phyloP scores from a whole-genome alignment of 164 flowering plant species.

The Umbilicus rupestris region DNA sequence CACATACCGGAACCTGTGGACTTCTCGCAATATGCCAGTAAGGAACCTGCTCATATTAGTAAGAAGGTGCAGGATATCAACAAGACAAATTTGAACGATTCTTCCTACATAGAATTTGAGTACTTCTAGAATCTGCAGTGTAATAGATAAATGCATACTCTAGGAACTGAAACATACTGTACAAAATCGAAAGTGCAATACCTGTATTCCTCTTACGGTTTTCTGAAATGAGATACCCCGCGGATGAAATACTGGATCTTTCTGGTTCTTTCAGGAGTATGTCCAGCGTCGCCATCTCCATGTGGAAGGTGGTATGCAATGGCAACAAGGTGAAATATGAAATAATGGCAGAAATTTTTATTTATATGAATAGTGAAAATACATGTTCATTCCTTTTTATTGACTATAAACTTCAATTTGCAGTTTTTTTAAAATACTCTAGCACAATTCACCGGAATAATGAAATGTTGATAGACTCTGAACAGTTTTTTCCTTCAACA shows the following conservation, averaged over 20 bases:
- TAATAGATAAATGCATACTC: not conserved
- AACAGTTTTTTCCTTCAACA: conserved; percentile 82
- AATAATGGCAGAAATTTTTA: not conserved
- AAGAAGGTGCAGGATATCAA: not conserved
- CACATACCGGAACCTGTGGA: not conserved
- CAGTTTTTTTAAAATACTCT: conserved; percentile 24
- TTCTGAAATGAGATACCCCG: not conserved
- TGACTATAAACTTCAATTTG: no score
- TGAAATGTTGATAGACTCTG: conserved; percentile 89
- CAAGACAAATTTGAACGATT: not conserved
- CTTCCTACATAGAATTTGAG: not conserved
- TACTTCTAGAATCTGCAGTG: not conserved
- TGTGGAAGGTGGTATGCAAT: not conserved
- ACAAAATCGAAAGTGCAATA: not conserved
- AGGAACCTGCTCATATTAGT: not conserved
- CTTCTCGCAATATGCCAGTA: not conserved
- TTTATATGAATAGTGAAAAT: not conserved
- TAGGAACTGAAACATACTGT: not conserved
- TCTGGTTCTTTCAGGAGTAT: not conserved
- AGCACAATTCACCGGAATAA: conserved; percentile 87
- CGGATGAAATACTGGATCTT: not conserved
- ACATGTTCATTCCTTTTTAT: no score
- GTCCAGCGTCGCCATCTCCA: not conserved
- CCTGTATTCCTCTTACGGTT: not conserved
- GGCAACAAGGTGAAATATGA: not conserved